phyloP scores from a whole-genome alignment of 2,329 filamentous ascomycete genomes.

The Sphaerulina musiva region DNA sequence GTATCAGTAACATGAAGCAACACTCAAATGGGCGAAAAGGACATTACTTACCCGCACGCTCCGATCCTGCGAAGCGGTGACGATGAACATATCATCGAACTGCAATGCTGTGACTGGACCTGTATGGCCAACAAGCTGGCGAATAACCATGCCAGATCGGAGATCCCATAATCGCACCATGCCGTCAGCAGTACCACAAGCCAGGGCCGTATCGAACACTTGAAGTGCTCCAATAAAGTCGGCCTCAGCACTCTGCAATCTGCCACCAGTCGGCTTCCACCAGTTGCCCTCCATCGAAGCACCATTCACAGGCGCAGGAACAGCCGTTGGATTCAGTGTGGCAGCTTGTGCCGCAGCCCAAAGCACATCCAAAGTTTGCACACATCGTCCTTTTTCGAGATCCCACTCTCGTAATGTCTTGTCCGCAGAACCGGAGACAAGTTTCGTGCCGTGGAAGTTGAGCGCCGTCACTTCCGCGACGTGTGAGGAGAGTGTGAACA shows the following conservation, averaged over 20 bases:
- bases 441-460: slow-evolving; percentile 78
- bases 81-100: slow-evolving; percentile 91
- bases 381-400: slow-evolving; percentile 89
- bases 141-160: slow-evolving; percentile 90
- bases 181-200: slow-evolving; percentile 92
- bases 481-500: slow-evolving; percentile 85
- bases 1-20: slow-evolving; percentile 23
- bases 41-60: slow-evolving; percentile 77
- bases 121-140: slow-evolving; percentile 91
- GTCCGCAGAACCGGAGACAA: slow-evolving; percentile 93
- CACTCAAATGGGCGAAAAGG: too few relatives aligned
- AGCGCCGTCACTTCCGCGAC: slow-evolving; percentile 91
- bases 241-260: slow-evolving; percentile 57
- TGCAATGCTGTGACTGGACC: slow-evolving; percentile 89
- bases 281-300: slow-evolving; percentile 31
- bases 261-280: slow-evolving; percentile 65
- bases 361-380: slow-evolving; percentile 94
- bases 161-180: slow-evolving; percentile 98
- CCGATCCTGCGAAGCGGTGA: slow-evolving; percentile 86
- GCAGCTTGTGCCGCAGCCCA: slow-evolving; percentile 85
- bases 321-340: slow-evolving; percentile 48
- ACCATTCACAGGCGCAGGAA: slow-evolving; percentile 11
- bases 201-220: slow-evolving; percentile 90
- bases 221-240: slow-evolving; percentile 94
- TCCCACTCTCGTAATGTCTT: slow-evolving; percentile 98